Evolutionary conservation across 2,329 filamentous ascomycete genomes (phyloP), one percentile per base, ranked within the genome.

Genomic region (Talaromyces atroroseus): DNA sequence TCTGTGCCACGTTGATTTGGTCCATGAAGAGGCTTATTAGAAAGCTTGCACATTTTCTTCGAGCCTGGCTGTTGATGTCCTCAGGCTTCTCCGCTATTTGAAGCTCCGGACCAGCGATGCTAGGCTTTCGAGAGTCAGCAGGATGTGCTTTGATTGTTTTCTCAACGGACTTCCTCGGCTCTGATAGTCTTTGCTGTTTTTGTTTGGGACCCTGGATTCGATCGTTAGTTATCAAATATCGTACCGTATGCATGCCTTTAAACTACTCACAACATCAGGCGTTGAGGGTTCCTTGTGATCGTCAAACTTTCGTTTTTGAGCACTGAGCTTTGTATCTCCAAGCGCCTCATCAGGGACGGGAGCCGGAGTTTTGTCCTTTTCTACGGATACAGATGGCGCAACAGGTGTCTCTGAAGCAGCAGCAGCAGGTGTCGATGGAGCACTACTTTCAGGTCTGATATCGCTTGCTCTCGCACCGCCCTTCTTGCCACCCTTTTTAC

Each of bases 21-120:
- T 84, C 80, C 44, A 78, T 73, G 44, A 96, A 82, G 16, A 85
- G 82, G 62, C 88, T 90, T 62, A 84, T 79, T 29, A 97, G 73
- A 21, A 84, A 83, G 62, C 83, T 85, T 8, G 89, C 90, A 16
- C 85, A 81, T 32, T 82, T 84, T 65, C 84, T 85, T 60, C 92
- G 86, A 36, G 78, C 68, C 12, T 83, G 79, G 20, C 84, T 82
- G 1, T 90, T 79, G 34, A 86, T 74, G 20, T 80, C 73, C 36
- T 77, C 73, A 49, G 79, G 63, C 21, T 69, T 68, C 49, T 64
- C 67, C 20, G 68, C 64, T 38, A 71, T 62, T 29, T 70, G 67
- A 29, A 67, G 62, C 36, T 69, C 64, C 42, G 68, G 63, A 34
- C 69, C 69, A 48, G 63, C 59, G 36, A 67, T 65, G 52, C 71